Base-by-base conservation (phyloP, 2,329 filamentous ascomycete species). In the Ceratocystis alfenasii region DNA sequence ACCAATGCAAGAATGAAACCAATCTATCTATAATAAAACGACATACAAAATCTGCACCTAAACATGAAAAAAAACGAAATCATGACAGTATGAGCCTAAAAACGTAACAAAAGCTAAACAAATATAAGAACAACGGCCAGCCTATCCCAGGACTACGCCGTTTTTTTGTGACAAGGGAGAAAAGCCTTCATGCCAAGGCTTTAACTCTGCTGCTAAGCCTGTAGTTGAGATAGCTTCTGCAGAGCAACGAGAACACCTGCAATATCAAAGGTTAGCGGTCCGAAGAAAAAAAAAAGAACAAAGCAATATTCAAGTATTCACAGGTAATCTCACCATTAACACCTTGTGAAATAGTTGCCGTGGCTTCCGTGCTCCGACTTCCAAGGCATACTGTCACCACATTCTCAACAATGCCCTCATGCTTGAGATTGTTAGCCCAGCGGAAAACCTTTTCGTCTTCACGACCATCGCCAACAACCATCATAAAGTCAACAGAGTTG, bases 391-490 rank as follows among this genome's bases (percentile, higher is more conserved):
- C 91, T 1, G 92, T 96, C 68, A 88, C 85, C 3, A 94, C 89
- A 65, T 90, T 81, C 62, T 85, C 76, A 55, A 91, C 80, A 1
- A 77, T 76, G 20, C 81, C 80, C 7, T 81, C 76, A 2, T 81
- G 79, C 25, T 80, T 80, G 10, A 96, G 77, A 62, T 84, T 80
- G 76, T 96, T 96, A 20, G 93, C 94, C 93, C 94, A 97, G 69
- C 87, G 87, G 78, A 96, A 97, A 22, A 96, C 88, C 70, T 90
- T 88, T 73, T 97, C 93, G 70, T 97, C 94, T 70, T 96, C 93
- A 41, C 93, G 86, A 53, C 92, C 90, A 72, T 96, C 92, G 46
- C 93, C 93, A 44, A 92, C 84, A 5, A 96, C 89, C 77, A 96
- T 85, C 66, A 97, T 76, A 74, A 96, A 97, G 73, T 96, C 90